Evolutionary conservation across 306 rosid genomes (phyloP), one percentile per base, ranked within the genome.

Genomic region (Cucurbita argyrosperma): DNA sequence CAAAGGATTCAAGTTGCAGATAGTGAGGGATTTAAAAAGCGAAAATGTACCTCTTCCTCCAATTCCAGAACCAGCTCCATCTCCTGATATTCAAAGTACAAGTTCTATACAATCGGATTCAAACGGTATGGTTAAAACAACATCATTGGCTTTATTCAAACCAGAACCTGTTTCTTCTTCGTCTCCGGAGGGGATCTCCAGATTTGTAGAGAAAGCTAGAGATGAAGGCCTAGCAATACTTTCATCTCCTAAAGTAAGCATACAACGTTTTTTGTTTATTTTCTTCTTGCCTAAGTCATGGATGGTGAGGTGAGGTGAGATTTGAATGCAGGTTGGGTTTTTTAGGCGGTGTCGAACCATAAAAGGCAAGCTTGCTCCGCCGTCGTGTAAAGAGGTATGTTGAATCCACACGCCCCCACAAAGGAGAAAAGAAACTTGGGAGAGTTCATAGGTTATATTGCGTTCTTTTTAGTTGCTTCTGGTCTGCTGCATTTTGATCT

Each of bases 201-300:
- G 81, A 60, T 79, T 87, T 74, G 60, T 93, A 57, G 87, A 90
- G 74, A 90, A 73, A 71, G 95, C 97, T 65, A 88, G 89, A 10
- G 96, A 90, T 76, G 96, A 85, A 73, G 98, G 98, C 76, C 80
- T 94, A 82, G 90, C 84, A 35, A 79, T 94, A 82, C 81, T 94
- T 81, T 60, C 5, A 23, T 90, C 96, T 81, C 98, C 98, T 42
- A 81, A 42, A 87, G 98, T 94, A 84, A 81, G 80, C 51, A 39
- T 68, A 68, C 19, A 47, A 39, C 55, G 55, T 60, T 62, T 60
- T 62, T 26, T 50, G 38, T 38, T 18, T 10, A 55, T 70, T 51
- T 30, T 78, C 4, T 63, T 70, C 72, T 74, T 50, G 54, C 6
- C 75, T 10, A 9, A 43, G 63, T 21, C 23, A 11, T 11, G 50